These are phyloP conservation scores for Naganishia friedmannii DNA, from an alignment of 768 basidiomycete species.

Conservation along the genomic window DNA sequence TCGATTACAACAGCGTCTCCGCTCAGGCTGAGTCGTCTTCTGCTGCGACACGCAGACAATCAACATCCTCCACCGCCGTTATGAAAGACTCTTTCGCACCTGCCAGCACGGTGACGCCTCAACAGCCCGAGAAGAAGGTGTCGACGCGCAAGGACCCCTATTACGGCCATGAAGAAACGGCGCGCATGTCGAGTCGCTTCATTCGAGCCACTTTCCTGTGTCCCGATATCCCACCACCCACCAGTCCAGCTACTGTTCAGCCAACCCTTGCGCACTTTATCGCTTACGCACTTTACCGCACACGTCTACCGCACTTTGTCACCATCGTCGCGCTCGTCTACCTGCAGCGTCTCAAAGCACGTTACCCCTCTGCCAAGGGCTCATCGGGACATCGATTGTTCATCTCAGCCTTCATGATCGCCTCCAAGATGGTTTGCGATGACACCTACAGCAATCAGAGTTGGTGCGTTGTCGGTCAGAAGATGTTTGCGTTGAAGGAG, in stretches of 20 bases:
- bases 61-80: background rate
- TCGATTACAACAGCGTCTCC: slow-evolving; percentile 6
- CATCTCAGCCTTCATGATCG: slow-evolving; percentile 89
- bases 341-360: slow-evolving; percentile 77
- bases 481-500: slow-evolving; percentile 78
- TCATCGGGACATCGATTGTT: slow-evolving; percentile 86
- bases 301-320: slow-evolving; percentile 68
- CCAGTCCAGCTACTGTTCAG: slow-evolving; percentile 58
- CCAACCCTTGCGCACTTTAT: slow-evolving; percentile 73
- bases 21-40: background rate
- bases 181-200: slow-evolving; percentile 70
- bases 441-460: slow-evolving; percentile 92
- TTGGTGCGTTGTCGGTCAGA: slow-evolving; percentile 85
- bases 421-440: slow-evolving; percentile 87
- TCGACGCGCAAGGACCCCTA: slow-evolving; percentile 43
- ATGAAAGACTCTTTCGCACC: background rate
- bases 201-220: slow-evolving; percentile 83
- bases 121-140: slow-evolving; percentile 18
- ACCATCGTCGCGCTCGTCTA: slow-evolving; percentile 68
- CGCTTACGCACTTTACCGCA: slow-evolving; percentile 81
- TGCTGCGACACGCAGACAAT: background rate
- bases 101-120: background rate
- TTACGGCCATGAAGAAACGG: slow-evolving; percentile 73
- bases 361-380: slow-evolving; percentile 86
- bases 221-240: slow-evolving; percentile 69